Evolutionary conservation across 345 rosid genomes (phyloP), one percentile per base, ranked within the genome.

Genomic region (Erodium maritimum): DNA sequence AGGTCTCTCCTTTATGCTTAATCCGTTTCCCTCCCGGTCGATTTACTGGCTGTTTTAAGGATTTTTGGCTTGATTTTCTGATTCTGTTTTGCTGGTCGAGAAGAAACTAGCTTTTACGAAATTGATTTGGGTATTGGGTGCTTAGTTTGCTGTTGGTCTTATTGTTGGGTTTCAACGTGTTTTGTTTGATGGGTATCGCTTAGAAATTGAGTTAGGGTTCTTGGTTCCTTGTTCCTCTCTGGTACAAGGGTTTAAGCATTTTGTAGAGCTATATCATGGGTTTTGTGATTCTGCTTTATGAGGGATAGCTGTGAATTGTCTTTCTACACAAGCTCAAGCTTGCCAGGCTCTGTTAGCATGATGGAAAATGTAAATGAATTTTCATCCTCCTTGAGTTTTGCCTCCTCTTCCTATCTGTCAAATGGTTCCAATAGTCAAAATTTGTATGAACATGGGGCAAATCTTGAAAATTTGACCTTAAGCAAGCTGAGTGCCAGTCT

Each of bases 301-400:
- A 29, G 37, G 37, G 37, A 11, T 29, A 29, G 37, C 37, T 29
- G 9, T 29, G 37, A 29, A 29, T 29, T 5, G 2, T n/a, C n/a
- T n/a, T n/a, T n/a, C n/a, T n/a, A n/a, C n/a, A n/a, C n/a, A n/a
- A n/a, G n/a, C n/a, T n/a, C n/a, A n/a, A n/a, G n/a, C n/a, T 29
- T 29, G 8, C 5, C 9, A 29, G 37, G 37, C 37, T 29, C 37
- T 5, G 37, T 29, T 6, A 42, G 5, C 37, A 57, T 5, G 11
- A 77, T 77, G 78, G 81, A 77, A n/a, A 56, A 68, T 20, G 72
- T n/a, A 5, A 63, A 62, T 59, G 82, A 71, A 24, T 33, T 61
- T 29, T 71, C 76, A 55, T 69, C 78, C 5, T 63, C 81, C 13
- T 29, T 63, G 56, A 71, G 65, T 60, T 69, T 75, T 33, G 58